Percentiles rank a stretch among this genome's conserved stretches.
phyloP scores from a whole-genome alignment of 2,329 filamentous ascomycete genomes.

The Grosmannia serpens region DNA sequence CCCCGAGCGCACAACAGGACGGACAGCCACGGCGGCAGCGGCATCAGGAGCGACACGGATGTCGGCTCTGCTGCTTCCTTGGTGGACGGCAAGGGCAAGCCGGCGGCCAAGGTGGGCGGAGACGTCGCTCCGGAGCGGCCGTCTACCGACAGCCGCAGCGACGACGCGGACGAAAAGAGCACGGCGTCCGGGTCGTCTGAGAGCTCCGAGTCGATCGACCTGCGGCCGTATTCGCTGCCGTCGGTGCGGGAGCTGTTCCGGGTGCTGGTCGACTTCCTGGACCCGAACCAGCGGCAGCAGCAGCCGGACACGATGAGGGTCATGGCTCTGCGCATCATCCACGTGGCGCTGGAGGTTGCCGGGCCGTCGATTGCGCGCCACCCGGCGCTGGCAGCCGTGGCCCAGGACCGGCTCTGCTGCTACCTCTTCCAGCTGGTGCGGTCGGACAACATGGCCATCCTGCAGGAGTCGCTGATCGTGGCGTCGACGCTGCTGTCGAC shows the following conservation, averaged over 20 bases:
- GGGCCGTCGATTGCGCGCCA: constrained; percentile 91
- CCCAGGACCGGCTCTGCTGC: constrained; percentile 85
- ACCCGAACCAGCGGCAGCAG: constrained; percentile 85
- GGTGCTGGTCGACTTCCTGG: constrained; percentile 83
- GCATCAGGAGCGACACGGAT: background rate
- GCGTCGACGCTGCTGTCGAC: constrained; percentile 84
- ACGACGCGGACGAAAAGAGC: constrained; percentile 11
- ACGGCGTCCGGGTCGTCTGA: constrained; percentile 12
- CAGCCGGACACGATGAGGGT: constrained; percentile 93
- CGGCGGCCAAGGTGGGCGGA: background rate
- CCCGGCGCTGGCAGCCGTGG: constrained; percentile 73
- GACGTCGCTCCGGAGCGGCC: background rate
- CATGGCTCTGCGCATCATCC: constrained; percentile 94
- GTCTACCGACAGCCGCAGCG: constrained; percentile 5
- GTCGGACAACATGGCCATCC: constrained; percentile 89
- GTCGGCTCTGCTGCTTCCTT: no score
- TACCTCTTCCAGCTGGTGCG: constrained; percentile 93
- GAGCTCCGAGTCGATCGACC: constrained; percentile 37
- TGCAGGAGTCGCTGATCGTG: constrained; percentile 87
- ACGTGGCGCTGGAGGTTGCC: constrained; percentile 91
- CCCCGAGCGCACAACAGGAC: background rate
- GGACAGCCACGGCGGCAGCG: background rate
- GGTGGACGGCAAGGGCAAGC: background rate
- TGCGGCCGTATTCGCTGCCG: constrained; percentile 84
- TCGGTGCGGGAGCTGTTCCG: constrained; percentile 92